Base-by-base conservation (phyloP, 352 stramenopile species). In the Albugo candida region DNA sequence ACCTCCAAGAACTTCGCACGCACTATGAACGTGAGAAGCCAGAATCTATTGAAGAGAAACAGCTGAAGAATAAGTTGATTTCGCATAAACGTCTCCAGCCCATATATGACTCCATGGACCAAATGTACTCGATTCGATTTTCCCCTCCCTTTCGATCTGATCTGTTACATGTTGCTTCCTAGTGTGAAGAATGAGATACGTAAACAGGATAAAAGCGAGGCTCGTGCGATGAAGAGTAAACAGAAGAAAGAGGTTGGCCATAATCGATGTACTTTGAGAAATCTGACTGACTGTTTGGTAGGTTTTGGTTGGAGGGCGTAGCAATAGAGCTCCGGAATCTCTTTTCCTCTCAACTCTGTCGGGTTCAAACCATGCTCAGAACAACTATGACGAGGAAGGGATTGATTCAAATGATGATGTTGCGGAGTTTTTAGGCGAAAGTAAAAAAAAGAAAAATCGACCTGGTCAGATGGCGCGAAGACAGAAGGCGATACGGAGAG, bases 401-500 rank as follows among this genome's bases (percentile, higher is more conserved):
- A 47, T 53, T 47, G 65, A 60, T 13, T 70, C 63, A 0, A 67
- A 84, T 19, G 73, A 85, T 47, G 77, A 86, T 34, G 85, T 89
- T 50, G 77, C 77, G 27, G 77, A 86, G 48, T 86, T 89, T 42
- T 47, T 89, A 43, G 77, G 77, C 21, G 77, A 89, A 52, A 84
- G 71, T 44, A 83, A 85, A 56, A 84, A 84, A 64, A 79, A 65
- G 46, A 89, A 89, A 55, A 89, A 89, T 54, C 73, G 77, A 13
- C 51, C 73, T 6, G 77, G 77, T 16, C 77, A 89, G 42, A 70
- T 70, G 46, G 77, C 77, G n/a, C 71, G 77, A 49, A 68, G 74
- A 1, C 74, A 84, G 54, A 84, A 86, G 56, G 77, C 77, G 20
- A 70, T 86, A 16, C 71, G 71, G 0, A 50, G 72, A 44, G 77